phyloP scores from a whole-genome alignment of 2,329 filamentous ascomycete species.

The Emericellopsis cladophorae region DNA sequence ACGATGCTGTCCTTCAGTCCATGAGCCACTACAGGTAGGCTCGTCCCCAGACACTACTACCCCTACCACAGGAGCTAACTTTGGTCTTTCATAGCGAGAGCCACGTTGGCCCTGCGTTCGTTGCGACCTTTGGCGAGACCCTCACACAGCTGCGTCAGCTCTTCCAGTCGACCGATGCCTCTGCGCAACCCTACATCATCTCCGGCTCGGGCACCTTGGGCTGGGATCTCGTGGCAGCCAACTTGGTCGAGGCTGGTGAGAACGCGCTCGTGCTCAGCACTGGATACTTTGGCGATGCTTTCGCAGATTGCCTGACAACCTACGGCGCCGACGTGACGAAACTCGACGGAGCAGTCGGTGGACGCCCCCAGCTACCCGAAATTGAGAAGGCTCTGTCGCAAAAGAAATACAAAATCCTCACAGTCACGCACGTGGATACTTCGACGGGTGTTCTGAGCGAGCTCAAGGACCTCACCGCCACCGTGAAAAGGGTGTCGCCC shows the following conservation, averaged over 20 bases:
- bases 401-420: constrained; percentile 89
- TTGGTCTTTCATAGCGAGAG: constrained; percentile 53
- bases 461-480: constrained; percentile 68
- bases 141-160: constrained; percentile 81
- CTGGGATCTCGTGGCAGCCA: constrained; percentile 94
- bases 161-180: constrained; percentile 76
- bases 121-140: constrained; percentile 82
- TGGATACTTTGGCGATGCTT: constrained; percentile 93
- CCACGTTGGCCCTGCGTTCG: constrained; percentile 82
- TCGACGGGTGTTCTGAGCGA: constrained; percentile 93
- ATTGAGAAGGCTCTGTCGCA: constrained; percentile 79
- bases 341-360: constrained; percentile 78
- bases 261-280: constrained; percentile 87
- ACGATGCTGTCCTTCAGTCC: constrained; percentile 87
- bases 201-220: constrained; percentile 91
- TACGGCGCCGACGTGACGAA: constrained; percentile 88
- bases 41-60: not conserved
- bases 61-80: not conserved
- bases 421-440: constrained; percentile 94
- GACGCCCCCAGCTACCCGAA: constrained; percentile 73
- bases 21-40: constrained; percentile 86
- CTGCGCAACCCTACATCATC: constrained; percentile 83
- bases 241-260: constrained; percentile 80
- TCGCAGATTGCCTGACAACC: constrained; percentile 80
- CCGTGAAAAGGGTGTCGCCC: constrained; percentile 77